Percentiles rank a stretch among this genome's conserved stretches.
phyloP scores from a whole-genome alignment of 768 basidiomycete genomes.

The Ephemerocybe angulata region DNA sequence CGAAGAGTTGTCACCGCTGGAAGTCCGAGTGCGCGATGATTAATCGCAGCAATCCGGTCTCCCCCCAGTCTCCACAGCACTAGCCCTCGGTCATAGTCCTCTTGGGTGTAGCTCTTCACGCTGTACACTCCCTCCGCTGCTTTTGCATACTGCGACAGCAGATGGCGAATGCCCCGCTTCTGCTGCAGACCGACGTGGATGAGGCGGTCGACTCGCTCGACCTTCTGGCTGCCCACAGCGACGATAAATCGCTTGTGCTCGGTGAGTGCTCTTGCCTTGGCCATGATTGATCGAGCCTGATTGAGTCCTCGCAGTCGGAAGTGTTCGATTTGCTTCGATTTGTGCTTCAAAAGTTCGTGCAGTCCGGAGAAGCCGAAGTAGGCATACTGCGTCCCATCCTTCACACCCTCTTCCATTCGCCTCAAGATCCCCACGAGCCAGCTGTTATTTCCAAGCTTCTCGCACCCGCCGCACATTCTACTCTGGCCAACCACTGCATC shows the following conservation, averaged over 20 bases:
- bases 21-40: slow-evolving; percentile 15
- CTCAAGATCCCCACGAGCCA: too few species aligned
- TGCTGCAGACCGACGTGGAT: slow-evolving; percentile 14
- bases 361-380: too few species aligned
- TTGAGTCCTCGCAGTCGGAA: not conserved
- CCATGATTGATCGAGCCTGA: not conserved
- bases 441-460: too few species aligned
- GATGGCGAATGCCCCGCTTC: slow-evolving; percentile 10
- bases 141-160: slow-evolving; percentile 1
- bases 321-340: not conserved
- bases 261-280: not conserved
- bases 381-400: too few species aligned
- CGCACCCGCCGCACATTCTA: too few species aligned
- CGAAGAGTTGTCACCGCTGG: slow-evolving; percentile 16
- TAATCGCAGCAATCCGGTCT: slow-evolving; percentile 17
- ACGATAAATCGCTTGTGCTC: not conserved
- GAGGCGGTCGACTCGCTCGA: not conserved
- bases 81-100: slow-evolving; percentile 18
- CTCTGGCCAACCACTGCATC: too few species aligned
- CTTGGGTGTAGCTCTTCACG: slow-evolving; percentile 20
- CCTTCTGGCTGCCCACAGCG: not conserved
- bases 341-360: too few species aligned
- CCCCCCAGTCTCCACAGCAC: slow-evolving; percentile 23
- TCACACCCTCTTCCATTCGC: too few species aligned
- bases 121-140: slow-evolving; percentile 19